Evolutionary conservation across 306 rosid species (phyloP).

Genomic region (Corylus avellana): DNA sequence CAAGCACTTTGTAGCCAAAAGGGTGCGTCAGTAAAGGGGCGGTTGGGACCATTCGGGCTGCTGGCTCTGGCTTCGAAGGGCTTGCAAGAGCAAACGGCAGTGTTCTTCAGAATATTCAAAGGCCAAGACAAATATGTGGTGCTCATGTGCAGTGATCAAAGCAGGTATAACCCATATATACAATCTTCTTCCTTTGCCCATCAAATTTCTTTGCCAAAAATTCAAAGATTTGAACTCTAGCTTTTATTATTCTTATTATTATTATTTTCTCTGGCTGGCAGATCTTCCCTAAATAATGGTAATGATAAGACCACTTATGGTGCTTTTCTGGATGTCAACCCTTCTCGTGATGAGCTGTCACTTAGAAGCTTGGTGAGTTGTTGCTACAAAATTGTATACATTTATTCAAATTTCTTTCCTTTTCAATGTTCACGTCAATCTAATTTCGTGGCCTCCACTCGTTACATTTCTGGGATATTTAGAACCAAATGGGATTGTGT

Average conservation of each 20-base stretch:
- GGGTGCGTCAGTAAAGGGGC: conserved; percentile 51
- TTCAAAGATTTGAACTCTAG: background rate
- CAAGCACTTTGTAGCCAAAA: conserved; percentile 53
- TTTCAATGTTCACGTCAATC: background rate
- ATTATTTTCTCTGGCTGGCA: background rate
- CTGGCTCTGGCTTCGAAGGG: conserved; percentile 57
- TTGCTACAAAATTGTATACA: background rate
- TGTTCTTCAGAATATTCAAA: conserved; percentile 69
- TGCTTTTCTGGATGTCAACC: conserved; percentile 62
- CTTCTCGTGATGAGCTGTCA: conserved; percentile 49
- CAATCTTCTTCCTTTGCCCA: background rate
- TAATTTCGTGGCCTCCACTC: too few species aligned
- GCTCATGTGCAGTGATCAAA: conserved; percentile 35
- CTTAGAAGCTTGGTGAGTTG: conserved; percentile 73
- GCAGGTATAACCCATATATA: background rate
- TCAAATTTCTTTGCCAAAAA: background rate
- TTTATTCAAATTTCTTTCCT: background rate
- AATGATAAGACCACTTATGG: conserved; percentile 69
- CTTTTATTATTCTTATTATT: background rate
- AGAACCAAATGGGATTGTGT: too few species aligned
- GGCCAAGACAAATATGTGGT: conserved; percentile 45
- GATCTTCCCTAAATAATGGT: conserved; percentile 62
- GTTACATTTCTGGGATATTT: too few species aligned
- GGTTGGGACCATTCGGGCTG: conserved; percentile 75
- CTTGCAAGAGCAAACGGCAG: conserved; percentile 68